Conservation (phyloP, 768 basidiomycete species). For the Lactarius trivialis region DNA sequence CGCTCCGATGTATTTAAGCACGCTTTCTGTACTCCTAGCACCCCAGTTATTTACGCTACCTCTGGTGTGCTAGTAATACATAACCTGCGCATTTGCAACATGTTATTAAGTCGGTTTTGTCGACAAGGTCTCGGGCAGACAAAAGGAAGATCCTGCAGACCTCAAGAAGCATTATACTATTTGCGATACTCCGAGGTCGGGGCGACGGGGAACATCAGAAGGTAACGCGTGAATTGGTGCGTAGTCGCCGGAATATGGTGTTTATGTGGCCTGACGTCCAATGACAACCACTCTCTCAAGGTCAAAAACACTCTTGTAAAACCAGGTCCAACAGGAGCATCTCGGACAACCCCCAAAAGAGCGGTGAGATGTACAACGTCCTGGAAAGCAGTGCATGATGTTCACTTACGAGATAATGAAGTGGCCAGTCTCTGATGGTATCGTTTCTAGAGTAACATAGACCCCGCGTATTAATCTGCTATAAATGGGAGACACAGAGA, state of each 20-base stretch:
- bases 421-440: background rate
- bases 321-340: background rate
- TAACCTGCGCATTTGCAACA: no score
- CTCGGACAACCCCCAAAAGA: background rate
- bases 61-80: no score
- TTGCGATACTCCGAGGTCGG: no score
- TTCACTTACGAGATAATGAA: conserved; percentile 3
- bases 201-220: background rate
- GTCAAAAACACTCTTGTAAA: background rate
- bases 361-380: background rate
- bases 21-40: no score
- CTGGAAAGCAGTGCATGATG: background rate
- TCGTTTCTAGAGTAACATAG: background rate
- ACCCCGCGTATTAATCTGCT: background rate
- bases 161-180: no score
- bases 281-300: background rate
- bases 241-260: conserved; percentile 1
- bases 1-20: no score
- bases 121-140: no score
- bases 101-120: no score
- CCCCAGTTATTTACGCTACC: no score
- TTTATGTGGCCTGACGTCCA: background rate
- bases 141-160: no score
- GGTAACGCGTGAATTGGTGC: background rate
- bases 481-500: background rate